Percentiles rank a stretch among this genome's conserved stretches.
Evolutionary conservation across 179 eudicot species (phyloP).

Genomic region (Beta macrorhiza): DNA sequence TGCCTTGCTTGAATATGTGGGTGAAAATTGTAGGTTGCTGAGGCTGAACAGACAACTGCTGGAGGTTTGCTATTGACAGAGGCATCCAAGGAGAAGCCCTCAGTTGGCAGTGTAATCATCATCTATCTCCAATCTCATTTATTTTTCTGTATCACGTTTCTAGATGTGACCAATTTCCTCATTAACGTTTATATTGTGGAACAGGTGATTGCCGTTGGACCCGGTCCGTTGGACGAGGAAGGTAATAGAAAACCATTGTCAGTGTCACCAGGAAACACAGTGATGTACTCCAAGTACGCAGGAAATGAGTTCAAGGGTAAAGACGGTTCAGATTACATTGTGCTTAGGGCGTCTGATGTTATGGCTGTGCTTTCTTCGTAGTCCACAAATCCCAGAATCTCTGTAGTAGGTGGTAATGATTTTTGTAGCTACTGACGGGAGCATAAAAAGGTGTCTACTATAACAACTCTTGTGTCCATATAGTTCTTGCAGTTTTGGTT

Average conservation of each 20-base stretch:
- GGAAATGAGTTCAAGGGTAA: constrained; percentile 90
- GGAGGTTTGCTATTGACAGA: constrained; percentile 85
- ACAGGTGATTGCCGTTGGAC: constrained; percentile 82
- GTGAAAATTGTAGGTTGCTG: constrained; percentile 59
- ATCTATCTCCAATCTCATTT: background rate
- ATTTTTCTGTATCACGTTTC: background rate
- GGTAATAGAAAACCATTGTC: constrained; percentile 69
- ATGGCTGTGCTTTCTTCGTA: constrained; percentile 61
- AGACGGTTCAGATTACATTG: constrained; percentile 80
- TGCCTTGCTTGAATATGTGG: background rate
- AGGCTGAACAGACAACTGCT: constrained; percentile 84
- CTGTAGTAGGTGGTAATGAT: constrained; percentile 15
- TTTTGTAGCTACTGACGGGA: constrained; percentile 27
- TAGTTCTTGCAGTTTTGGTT: constrained; percentile 17
- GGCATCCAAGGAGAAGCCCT: constrained; percentile 85
- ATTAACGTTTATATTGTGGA: background rate
- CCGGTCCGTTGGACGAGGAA: constrained; percentile 76
- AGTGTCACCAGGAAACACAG: constrained; percentile 70
- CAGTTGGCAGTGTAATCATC: constrained; percentile 78
- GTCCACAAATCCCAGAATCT: background rate
- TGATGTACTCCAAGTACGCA: constrained; percentile 86
- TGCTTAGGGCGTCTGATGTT: constrained; percentile 74
- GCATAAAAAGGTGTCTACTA: background rate
- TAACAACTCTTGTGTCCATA: constrained; percentile 4
- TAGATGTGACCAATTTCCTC: background rate